Evolutionary conservation across 352 stramenopile genomes (phyloP).

Genomic region (Globisporangium spiculum): DNA sequence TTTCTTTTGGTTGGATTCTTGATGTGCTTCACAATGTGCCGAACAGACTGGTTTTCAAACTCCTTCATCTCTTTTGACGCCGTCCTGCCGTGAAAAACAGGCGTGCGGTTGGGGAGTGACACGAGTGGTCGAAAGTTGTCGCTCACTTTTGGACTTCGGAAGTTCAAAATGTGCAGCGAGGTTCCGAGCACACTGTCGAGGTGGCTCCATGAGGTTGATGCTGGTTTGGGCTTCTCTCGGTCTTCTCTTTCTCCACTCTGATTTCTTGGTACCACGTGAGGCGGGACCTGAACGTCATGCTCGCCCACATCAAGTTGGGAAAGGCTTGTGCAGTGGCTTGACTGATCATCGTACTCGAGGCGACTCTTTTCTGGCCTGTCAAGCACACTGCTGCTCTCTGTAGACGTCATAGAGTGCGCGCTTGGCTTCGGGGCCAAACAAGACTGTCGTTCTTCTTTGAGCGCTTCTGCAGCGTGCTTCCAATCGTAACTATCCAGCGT

Average conservation of each 20-base stretch:
- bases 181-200: constrained; percentile 64
- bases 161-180: constrained; percentile 74
- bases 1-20: constrained; percentile 50
- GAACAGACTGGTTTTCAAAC: constrained; percentile 41
- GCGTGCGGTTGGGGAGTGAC: constrained; percentile 14
- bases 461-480: constrained; percentile 37
- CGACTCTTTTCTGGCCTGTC: constrained; percentile 6
- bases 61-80: constrained; percentile 35
- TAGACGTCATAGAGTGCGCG: constrained; percentile 52
- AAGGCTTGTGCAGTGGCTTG: constrained; percentile 10
- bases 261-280: not conserved
- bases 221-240: constrained; percentile 35
- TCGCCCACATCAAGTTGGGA: constrained; percentile 6
- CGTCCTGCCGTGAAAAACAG: constrained; percentile 2
- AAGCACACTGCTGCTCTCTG: constrained; percentile 41
- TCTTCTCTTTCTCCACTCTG: constrained; percentile 3
- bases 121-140: constrained; percentile 68
- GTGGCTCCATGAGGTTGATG: constrained; percentile 55
- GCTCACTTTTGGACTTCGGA: constrained; percentile 76
- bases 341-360: constrained; percentile 14
- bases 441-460: constrained; percentile 19
- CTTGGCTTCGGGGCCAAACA: constrained; percentile 16
- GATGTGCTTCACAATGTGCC: constrained; percentile 41
- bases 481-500: constrained; percentile 76
- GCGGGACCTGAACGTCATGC: not conserved